Evolutionary conservation across 129 eudicot genomes (phyloP), one percentile per base, ranked within the genome.

Genomic region (Gnaphalium uliginosum): DNA sequence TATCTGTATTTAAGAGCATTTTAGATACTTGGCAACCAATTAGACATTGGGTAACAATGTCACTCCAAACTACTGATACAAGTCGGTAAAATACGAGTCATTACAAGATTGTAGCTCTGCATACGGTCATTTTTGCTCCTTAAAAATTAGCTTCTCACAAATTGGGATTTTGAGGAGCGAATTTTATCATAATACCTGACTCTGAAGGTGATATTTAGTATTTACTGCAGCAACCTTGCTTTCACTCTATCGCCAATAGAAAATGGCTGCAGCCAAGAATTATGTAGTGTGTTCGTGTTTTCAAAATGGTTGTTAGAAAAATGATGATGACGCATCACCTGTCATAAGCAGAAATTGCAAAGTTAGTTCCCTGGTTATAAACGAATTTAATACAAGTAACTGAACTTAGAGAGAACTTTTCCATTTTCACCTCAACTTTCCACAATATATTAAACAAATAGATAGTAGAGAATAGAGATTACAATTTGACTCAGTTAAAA

Each of bases 321-420:
- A 4, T 41, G 46, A 71, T 43, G 73, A 25, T 53, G 65, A 30
- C 13, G 51, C 37, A 4, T 30, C 65, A 30, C 65, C n/a, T 29
- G 65, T 46, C 65, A 71, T 30, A 54, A 53, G 56, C 64, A 71
- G 64, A 71, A 8, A 71, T 30, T 53, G 65, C 6, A 30, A 71
- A 54, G 51, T 71, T 54, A 19, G 65, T 53, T 29, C 11, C 50
- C 75, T 1, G 2, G n/a, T 50, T 53, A 19, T 29, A 71, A 10
- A 70, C 29, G n/a, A n/a, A 27, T 70, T 71, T 22, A 25, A 8
- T 21, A 25, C 13, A 0, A 23, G 64, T 50, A 23, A 24, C 32
- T 59, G 29, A 15, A 32, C 1, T 9, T 23, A 23, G 18, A 59
- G 5, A 21, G 66, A 60, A 60, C 66, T 33, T 60, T 60, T 24